Evolutionary conservation across 306 rosid genomes (phyloP).

Genomic region (Arachis hypogaea): DNA sequence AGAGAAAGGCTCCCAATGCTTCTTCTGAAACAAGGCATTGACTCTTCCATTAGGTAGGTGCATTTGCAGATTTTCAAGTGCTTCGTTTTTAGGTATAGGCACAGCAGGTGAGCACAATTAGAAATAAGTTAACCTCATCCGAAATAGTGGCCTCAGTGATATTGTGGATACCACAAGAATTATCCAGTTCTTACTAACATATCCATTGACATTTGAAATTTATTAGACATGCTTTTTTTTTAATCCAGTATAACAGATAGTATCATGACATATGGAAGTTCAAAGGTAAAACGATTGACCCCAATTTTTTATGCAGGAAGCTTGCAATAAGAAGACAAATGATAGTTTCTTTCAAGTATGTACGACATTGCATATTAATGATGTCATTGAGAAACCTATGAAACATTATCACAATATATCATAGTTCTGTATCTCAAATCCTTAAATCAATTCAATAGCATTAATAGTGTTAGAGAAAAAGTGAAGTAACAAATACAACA

Average conservation of each 20-base stretch:
- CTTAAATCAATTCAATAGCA: constrained; percentile 8
- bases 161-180: not conserved
- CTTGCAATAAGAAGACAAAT: not conserved
- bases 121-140: too few species aligned
- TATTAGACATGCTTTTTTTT: too few species aligned
- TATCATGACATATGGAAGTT: not conserved
- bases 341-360: not conserved
- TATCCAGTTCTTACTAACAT: not conserved
- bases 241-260: not conserved
- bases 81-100: too few species aligned
- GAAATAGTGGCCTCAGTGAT: too few species aligned
- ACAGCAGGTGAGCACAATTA: too few species aligned
- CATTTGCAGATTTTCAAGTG: too few species aligned
- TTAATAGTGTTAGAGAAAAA: not conserved
- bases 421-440: constrained; percentile 17
- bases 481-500: not conserved
- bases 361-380: not conserved
- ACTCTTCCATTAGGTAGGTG: too few species aligned
- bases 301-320: not conserved
- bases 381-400: not conserved
- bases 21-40: too few species aligned
- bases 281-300: not conserved
- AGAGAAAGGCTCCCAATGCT: too few species aligned
- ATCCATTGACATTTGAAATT: not conserved
- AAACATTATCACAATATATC: constrained; percentile 1